Conservation (phyloP, 345 rosid genomes). For the Camelina hispida region DNA sequence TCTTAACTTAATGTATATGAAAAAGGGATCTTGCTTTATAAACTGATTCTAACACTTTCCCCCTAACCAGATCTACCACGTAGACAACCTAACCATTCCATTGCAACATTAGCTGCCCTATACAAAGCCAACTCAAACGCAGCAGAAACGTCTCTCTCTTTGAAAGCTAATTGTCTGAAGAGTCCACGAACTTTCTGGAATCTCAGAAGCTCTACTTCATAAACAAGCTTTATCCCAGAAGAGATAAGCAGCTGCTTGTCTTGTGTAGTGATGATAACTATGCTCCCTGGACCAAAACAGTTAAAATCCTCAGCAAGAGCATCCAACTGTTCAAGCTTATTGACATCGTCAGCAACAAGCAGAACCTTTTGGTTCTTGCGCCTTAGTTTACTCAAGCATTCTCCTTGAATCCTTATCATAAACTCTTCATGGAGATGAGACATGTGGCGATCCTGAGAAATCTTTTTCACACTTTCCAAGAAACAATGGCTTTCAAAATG, state of each 20-base stretch:
- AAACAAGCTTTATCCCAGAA: constrained; percentile 15
- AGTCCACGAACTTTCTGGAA: constrained; percentile 30
- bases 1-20: constrained; percentile 26
- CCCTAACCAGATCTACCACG: constrained; percentile 12
- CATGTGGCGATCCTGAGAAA: constrained; percentile 21
- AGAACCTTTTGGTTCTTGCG: constrained; percentile 30
- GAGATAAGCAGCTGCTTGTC: constrained; percentile 31
- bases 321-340: constrained; percentile 31
- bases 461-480: constrained; percentile 26
- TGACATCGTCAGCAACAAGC: constrained; percentile 28
- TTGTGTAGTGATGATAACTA: constrained; percentile 41
- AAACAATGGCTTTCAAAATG: constrained; percentile 36
- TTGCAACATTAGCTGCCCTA: constrained; percentile 11
- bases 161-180: constrained; percentile 29
- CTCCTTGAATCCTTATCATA: background rate
- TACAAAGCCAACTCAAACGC: background rate
- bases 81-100: constrained; percentile 25
- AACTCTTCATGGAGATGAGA: constrained; percentile 23
- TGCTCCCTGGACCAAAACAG: constrained; percentile 37
- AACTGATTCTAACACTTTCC: constrained; percentile 15
- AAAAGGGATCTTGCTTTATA: background rate
- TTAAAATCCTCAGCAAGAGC: constrained; percentile 31
- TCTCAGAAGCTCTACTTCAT: constrained; percentile 30
- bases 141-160: constrained; percentile 4
- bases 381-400: constrained; percentile 12